These are phyloP conservation scores for Lactarius deliciosus DNA, from an alignment of 768 basidiomycete genomes.

Conservation along the genomic window DNA sequence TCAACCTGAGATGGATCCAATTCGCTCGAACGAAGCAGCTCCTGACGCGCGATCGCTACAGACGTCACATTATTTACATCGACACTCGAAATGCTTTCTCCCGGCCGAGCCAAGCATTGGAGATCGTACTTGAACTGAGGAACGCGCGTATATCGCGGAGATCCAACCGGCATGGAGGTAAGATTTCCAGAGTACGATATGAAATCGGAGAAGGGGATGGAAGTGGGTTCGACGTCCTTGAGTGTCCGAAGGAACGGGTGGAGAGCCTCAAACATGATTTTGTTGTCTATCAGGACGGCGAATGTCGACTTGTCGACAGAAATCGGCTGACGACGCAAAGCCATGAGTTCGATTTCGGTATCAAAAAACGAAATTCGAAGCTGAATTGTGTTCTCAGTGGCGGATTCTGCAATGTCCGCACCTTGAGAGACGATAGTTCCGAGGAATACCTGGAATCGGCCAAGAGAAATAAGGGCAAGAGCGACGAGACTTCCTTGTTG, in stretches of 20 bases:
- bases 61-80: conserved; percentile 44
- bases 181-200: conserved; percentile 16
- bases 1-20: conserved; percentile 73
- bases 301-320: conserved; percentile 30
- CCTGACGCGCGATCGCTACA: conserved; percentile 46
- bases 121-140: conserved; percentile 61
- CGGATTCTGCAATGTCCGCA: conserved; percentile 48
- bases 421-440: conserved; percentile 49
- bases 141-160: conserved; percentile 19
- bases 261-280: conserved; percentile 25
- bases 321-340: conserved; percentile 39
- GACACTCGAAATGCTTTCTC: conserved; percentile 40
- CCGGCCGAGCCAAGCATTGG: conserved; percentile 43
- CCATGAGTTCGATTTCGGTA: conserved; percentile 49
- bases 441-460: conserved; percentile 43
- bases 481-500: conserved; percentile 65
- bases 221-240: conserved; percentile 25
- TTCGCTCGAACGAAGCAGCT: conserved; percentile 48
- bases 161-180: conserved; percentile 4
- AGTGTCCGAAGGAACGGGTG: conserved; percentile 27
- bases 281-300: conserved; percentile 29
- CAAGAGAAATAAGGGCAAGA: conserved; percentile 42
- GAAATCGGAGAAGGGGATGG: conserved; percentile 20
- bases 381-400: conserved; percentile 40
- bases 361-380: conserved; percentile 66